Evolutionary conservation across 495 filamentous ascomycete genomes (phyloP).

Genomic region (Xylaria grammica): DNA sequence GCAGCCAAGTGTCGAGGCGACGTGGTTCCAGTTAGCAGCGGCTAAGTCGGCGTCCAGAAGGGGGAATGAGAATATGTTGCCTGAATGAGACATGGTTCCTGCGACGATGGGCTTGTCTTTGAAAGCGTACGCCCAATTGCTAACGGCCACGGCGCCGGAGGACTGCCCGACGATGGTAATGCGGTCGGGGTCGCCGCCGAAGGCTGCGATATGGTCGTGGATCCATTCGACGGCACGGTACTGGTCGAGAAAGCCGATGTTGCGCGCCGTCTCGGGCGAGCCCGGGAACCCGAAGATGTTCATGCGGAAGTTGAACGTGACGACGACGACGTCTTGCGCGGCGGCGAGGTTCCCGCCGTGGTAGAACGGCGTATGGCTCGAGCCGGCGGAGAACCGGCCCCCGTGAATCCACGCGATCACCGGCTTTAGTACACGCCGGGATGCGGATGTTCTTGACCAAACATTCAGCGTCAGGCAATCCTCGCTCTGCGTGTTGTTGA

Average conservation of each 20-base stretch:
- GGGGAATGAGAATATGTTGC: slow-evolving; percentile 11
- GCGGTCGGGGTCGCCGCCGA: slow-evolving; percentile 4
- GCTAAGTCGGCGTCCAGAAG: slow-evolving; percentile 1
- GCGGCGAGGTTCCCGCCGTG: slow-evolving; percentile 11
- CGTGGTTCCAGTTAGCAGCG: slow-evolving; percentile 4
- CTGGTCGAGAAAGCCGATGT: slow-evolving; percentile 70
- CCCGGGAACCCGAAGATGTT: slow-evolving; percentile 12
- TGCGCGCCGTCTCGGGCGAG: slow-evolving; percentile 37
- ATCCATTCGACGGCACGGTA: slow-evolving; percentile 65
- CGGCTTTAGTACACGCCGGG: slow-evolving; percentile 25
- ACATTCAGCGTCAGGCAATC: slow-evolving; percentile 62
- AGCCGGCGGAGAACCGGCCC: slow-evolving; percentile 23
- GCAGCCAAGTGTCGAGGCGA: slow-evolving; percentile 7
- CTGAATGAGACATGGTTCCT: slow-evolving; percentile 4
- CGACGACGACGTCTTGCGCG: slow-evolving; percentile 1
- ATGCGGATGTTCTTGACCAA: slow-evolving; percentile 38
- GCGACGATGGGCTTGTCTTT: slow-evolving; percentile 49
- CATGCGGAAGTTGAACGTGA: slow-evolving; percentile 14
- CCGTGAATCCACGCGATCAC: slow-evolving; percentile 43
- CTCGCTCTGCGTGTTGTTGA: slow-evolving; percentile 41
- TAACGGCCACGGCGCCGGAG: slow-evolving; percentile 56
- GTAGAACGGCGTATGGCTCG: slow-evolving; percentile 12
- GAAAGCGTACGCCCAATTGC: slow-evolving; percentile 59
- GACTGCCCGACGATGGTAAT: slow-evolving; percentile 7
- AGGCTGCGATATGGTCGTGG: slow-evolving; percentile 53